phyloP scores from a whole-genome alignment of 768 basidiomycete species.

The Clathrus columnatus region DNA sequence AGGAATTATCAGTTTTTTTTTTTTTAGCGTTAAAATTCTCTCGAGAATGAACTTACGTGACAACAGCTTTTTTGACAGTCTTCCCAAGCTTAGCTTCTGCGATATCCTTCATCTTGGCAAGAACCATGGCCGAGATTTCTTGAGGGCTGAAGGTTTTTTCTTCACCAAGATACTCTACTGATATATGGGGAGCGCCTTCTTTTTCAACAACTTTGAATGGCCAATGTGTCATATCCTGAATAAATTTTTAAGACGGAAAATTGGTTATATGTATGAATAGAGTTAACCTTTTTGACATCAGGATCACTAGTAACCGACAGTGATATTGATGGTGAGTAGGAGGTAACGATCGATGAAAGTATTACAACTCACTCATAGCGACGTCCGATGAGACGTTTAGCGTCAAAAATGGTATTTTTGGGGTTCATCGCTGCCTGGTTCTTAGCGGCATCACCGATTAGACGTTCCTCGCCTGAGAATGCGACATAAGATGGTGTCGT shows the following conservation, averaged over 20 bases:
- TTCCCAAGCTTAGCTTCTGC: constrained; percentile 99
- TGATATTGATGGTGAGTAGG: constrained; percentile 4
- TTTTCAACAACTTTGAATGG: constrained; percentile 95
- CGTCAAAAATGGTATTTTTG: constrained; percentile 96
- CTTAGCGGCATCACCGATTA: constrained; percentile 98
- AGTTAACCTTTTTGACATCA: constrained; percentile 77
- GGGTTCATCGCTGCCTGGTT: constrained; percentile 99
- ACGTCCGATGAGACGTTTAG: constrained; percentile 97
- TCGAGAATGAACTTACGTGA: constrained; percentile 59
- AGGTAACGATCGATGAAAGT: neutral
- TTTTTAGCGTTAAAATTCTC: neutral
- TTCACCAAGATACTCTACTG: constrained; percentile 91
- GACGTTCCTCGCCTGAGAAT: constrained; percentile 91
- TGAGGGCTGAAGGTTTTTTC: constrained; percentile 95
- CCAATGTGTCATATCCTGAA: constrained; percentile 92
- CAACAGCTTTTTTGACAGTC: constrained; percentile 96
- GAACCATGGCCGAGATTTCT: constrained; percentile 99
- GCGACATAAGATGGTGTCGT: constrained; percentile 99
- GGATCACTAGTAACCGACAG: constrained; percentile 61
- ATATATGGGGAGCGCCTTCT: constrained; percentile 94
- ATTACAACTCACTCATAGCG: constrained; percentile 70
- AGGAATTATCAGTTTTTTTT: neutral
- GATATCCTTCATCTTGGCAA: constrained; percentile 99
- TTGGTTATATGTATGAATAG: neutral
- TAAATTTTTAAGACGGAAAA: constrained; percentile 3